Evolutionary conservation across 257 asterid species (phyloP), one percentile per base, ranked within the genome.

Genomic region (Thymus mandschuricus): DNA sequence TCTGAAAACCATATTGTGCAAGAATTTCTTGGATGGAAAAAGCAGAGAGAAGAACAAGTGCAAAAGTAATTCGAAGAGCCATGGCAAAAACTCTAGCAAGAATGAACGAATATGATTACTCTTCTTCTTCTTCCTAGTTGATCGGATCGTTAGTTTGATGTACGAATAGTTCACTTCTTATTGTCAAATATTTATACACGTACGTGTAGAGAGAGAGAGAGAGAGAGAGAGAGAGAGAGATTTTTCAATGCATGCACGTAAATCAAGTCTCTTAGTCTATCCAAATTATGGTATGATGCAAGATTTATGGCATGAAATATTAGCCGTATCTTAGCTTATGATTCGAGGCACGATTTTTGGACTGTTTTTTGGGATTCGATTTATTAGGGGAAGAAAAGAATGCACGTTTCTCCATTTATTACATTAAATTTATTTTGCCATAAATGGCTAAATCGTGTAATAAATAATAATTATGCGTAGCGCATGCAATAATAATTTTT

Each of bases 1-100:
- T 48, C 58, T 69, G n/a, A 54, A 89, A 89, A 5, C 34, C 75
- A 48, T 34, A 10, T 10, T 6, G 10, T 52, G 46, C 56, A 52
- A 54, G 75, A 44, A 69, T 63, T 31, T 61, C 44, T 49, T 29
- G 69, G 27, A 46, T 29, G 34, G 60, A 12, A 29, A 58, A 29
- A 21, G 8, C 41, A 28, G 41, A 6, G 13, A 76, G 5, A 44
- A 75, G 4, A 70, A 73, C 13, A 34, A 44, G 1, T 29, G 29
- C 44, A 0, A 59, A 44, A 12, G 48, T 1, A 54, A 31, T 68
- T 27, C 38, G 7, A 29, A 44, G 74, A 80, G 74, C 74, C 87
- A 83, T 83, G 21, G 27, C 67, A 2, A 61, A 21, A 21, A 21
- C 21, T 21, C 33, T n/a, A 59, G 49, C 31, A 10, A 50, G 12